Conservation (phyloP, 2,329 filamentous ascomycete genomes). For the Trichoderma simmonsii region DNA sequence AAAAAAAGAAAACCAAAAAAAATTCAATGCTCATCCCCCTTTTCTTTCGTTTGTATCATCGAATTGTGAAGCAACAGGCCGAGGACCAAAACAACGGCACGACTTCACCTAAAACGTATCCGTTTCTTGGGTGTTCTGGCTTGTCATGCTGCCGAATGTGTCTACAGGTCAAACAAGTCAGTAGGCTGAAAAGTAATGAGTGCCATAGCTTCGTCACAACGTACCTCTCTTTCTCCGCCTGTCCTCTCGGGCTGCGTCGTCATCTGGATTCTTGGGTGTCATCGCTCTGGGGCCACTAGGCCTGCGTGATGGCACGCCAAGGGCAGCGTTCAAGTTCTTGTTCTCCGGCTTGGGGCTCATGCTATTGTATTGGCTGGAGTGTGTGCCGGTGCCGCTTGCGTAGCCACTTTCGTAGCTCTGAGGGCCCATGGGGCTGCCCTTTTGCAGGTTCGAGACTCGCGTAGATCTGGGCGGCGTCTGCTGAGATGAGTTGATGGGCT, state of each 20-base stretch:
- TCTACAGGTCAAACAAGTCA: conserved; percentile 24
- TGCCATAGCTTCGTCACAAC: conserved; percentile 22
- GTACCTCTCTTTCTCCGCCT: conserved; percentile 57
- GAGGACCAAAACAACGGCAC: conserved; percentile 6
- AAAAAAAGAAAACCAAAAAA: not conserved
- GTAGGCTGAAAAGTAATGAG: not conserved
- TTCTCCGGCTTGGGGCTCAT: conserved; percentile 58
- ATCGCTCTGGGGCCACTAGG: conserved; percentile 60
- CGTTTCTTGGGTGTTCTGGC: conserved; percentile 29
- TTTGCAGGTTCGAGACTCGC: conserved; percentile 51
- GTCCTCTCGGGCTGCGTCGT: conserved; percentile 46
- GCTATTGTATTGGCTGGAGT: conserved; percentile 50
- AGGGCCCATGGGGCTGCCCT: conserved; percentile 54
- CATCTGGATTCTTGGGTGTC: conserved; percentile 54
- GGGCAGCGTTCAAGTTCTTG: conserved; percentile 53
- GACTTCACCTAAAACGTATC: conserved; percentile 34
- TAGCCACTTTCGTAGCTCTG: conserved; percentile 55
- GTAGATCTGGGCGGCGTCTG: conserved; percentile 46
- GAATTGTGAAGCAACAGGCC: not conserved
- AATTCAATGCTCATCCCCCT: not conserved
- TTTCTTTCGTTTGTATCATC: not conserved
- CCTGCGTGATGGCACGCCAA: conserved; percentile 50
- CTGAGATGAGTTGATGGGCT: conserved; percentile 48
- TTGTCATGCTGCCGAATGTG: conserved; percentile 36
- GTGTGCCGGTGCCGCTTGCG: conserved; percentile 45